Base-by-base conservation (phyloP, 2,329 filamentous ascomycete genomes). In the Polytolypa hystricis region DNA sequence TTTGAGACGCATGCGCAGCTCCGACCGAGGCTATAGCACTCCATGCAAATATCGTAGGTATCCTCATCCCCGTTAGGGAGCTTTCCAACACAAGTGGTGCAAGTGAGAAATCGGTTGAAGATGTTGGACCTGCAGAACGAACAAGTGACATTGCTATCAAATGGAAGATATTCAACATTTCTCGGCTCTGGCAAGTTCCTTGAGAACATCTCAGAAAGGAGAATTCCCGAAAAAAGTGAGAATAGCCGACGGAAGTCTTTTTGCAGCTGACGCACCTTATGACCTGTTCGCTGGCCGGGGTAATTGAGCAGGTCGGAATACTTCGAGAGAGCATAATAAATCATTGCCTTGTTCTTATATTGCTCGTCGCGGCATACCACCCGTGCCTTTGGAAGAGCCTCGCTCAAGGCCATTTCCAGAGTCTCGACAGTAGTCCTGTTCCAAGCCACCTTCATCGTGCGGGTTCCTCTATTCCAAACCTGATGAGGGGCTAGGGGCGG, bases 361-460 rank as follows among this genome's bases (percentile, higher is more conserved):
- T 96, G 89, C 56, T 98, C 91, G 47, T 98, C 91, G 25, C 91
- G 81, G 54, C 91, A 96, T 2, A 96, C 89, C 47, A 95, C 74
- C 9, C 86, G 76, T 7, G 87, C 84, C 48, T 86, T 85, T 0
- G 87, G 86, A 2, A 98, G 69, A 1, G 89, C 86, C 62, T 96
- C 91, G 41, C 78, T 73, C 14, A 96, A 59, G 1, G 89, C 91
- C 56, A 93, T 67, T 45, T 89, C 81, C 3, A 98, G 70, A 0
- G 91, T 96, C 52, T 96, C 86, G 2, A 83, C 81, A 0, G 87
- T 95, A 0, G 85, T 95, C 17, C 91, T 75, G 56, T 98, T 98
- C 91, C 91, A 98, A 0, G 91, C 91, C 5, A 93, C 86, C 56
- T 98, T 98, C 74, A 96, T 85, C 0, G 91, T 98, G 30, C 87